phyloP scores from a whole-genome alignment of 78 protist species.

The Dictyostelium citrinum region DNA sequence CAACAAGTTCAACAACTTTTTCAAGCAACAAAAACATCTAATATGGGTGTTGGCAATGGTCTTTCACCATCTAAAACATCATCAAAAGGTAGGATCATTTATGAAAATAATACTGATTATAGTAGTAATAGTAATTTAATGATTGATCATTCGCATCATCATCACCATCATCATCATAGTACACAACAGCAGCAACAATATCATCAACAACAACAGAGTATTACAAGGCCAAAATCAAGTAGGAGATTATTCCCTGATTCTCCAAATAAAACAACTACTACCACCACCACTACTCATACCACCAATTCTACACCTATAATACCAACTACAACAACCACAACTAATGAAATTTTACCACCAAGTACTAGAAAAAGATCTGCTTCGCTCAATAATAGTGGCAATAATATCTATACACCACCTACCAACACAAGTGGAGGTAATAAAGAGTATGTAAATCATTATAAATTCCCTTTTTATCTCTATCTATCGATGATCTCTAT shows the following conservation, averaged over 20 bases:
- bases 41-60: background rate
- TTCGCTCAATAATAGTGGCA: background rate
- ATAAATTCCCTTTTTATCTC: no score
- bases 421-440: background rate
- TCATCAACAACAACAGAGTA: background rate
- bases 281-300: conserved; percentile 5
- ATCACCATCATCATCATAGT: background rate
- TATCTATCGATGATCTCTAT: background rate
- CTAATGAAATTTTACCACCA: background rate
- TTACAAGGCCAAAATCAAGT: background rate
- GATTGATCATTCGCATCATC: background rate
- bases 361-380: conserved; percentile 28
- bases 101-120: background rate
- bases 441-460: background rate
- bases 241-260: background rate
- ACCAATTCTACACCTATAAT: background rate
- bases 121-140: background rate
- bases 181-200: background rate
- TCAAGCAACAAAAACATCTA: background rate
- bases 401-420: background rate
- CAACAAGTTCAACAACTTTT: background rate
- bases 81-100: conserved; percentile 6
- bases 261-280: background rate
- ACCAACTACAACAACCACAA: background rate
- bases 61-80: background rate